These are phyloP conservation scores for Ceratocystis cacaofunesta DNA, from an alignment of 2,329 filamentous ascomycete genomes.

Conservation along the genomic window DNA sequence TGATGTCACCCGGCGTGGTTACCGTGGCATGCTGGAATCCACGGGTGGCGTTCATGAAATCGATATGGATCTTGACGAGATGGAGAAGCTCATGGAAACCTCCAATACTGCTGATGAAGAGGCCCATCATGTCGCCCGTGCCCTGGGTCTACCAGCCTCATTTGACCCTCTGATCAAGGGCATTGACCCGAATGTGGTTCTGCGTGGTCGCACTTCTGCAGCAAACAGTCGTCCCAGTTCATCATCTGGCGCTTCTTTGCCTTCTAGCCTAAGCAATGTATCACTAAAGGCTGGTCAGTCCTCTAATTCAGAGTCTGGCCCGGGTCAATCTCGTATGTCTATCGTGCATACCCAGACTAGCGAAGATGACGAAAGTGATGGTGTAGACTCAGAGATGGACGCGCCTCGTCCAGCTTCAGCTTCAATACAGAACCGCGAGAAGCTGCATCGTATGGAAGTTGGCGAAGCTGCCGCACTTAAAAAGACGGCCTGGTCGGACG, in stretches of 20 bases:
- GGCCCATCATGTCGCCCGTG: conserved; percentile 48
- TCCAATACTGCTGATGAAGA: conserved; percentile 45
- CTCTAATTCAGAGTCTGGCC: conserved; percentile 1
- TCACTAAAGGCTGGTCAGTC: not conserved
- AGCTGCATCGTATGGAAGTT: conserved; percentile 45
- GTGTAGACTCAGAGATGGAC: conserved; percentile 29
- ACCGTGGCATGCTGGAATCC: conserved; percentile 61
- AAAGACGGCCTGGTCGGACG: conserved; percentile 27
- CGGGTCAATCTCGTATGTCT: not conserved
- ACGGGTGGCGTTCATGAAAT: conserved; percentile 42
- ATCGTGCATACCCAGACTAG: conserved; percentile 23
- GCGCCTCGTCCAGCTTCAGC: conserved; percentile 30
- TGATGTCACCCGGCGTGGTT: conserved; percentile 61
- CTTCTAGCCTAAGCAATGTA: not conserved
- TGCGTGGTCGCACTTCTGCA: conserved; percentile 18
- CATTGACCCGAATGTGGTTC: conserved; percentile 25
- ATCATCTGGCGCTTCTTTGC: conserved; percentile 3
- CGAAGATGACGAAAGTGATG: conserved; percentile 26
- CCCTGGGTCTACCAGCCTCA: conserved; percentile 44
- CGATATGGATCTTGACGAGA: conserved; percentile 37
- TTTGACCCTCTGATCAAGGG: conserved; percentile 52
- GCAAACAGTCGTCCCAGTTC: conserved; percentile 12
- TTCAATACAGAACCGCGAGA: conserved; percentile 35
- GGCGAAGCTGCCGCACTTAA: conserved; percentile 40
- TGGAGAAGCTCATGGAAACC: conserved; percentile 38